Evolutionary conservation across 352 stramenopile genomes (phyloP), one percentile per base, ranked within the genome.

Genomic region (Phytopythium kandeliae): DNA sequence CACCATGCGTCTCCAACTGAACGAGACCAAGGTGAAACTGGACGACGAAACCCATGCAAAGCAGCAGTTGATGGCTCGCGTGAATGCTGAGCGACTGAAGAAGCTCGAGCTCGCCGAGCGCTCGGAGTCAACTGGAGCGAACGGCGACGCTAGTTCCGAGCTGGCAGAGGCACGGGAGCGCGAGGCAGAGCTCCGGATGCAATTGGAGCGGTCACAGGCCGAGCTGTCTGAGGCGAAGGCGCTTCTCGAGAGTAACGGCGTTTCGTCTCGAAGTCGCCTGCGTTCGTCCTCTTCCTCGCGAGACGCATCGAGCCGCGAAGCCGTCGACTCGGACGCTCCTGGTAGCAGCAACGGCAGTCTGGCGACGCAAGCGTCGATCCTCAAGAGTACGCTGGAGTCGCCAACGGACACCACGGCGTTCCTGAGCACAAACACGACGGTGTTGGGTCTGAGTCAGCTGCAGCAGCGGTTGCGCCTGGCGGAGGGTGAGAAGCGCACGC

Each of bases 361-460:
- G 25, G 62, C 62, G 11, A 69, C 59, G 19, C 75, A 89, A 48
- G 78, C 75, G 8, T 81, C 73, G 11, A 85, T 86, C 38, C 60
- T 89, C 11, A 76, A 79, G 51, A 69, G 63, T 22, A 83, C 78
- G 15, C 40, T 89, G 25, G 71, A 79, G 31, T 63, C 68, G 15
- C 67, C 50, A 11, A 51, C 54, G 16, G 62, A 57, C 12, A 76
- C 78, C 17, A 51, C 67, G 2, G 45, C 50, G 1, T 21, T 75
- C 5, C 33, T 67, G 1, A 56, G 47, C 4, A 43, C 57, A 15
- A 75, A 70, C 33, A 74, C 74, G 26, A 89, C 78, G 0, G 65
- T 93, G 28, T 57, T 93, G n/a, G 76, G 77, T 2, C 51, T 90
- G 22, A 89, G 67, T 41, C 83, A 93, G 34, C 54, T 93, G 33